Evolutionary conservation across 2,329 filamentous ascomycete genomes (phyloP).

Genomic region (Amesomyces nigricolor): DNA sequence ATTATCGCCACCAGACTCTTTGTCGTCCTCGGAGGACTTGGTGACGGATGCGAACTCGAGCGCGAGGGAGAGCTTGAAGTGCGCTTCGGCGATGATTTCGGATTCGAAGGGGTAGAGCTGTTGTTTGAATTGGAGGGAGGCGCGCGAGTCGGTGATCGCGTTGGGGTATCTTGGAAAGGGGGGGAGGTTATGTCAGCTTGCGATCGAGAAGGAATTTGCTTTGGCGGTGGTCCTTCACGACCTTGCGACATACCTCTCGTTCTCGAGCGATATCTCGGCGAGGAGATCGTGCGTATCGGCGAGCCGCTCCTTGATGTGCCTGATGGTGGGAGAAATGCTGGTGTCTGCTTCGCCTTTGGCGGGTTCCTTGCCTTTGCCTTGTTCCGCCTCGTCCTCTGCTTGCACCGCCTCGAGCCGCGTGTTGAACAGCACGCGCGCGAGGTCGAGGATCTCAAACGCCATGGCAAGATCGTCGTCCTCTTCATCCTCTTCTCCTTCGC

Average conservation of each 20-base stretch:
- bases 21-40: conserved; percentile 48
- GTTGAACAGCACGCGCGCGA: conserved; percentile 62
- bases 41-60: conserved; percentile 88
- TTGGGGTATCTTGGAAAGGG: conserved; percentile 59
- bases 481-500: conserved; percentile 43
- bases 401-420: conserved; percentile 44
- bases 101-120: conserved; percentile 74
- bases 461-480: conserved; percentile 70
- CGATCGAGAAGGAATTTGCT: conserved; percentile 7
- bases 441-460: conserved; percentile 79
- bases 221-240: conserved; percentile 11
- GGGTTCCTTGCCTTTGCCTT: conserved; percentile 41
- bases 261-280: conserved; percentile 94
- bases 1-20: conserved; percentile 35
- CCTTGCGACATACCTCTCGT: conserved; percentile 59
- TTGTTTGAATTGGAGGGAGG: conserved; percentile 71
- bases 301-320: conserved; percentile 74
- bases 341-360: conserved; percentile 25
- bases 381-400: conserved; percentile 32
- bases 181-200: conserved; percentile 17
- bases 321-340: conserved; percentile 34
- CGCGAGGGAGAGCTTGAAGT: conserved; percentile 93
- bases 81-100: conserved; percentile 83
- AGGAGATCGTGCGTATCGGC: conserved; percentile 92
- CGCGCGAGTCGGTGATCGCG: conserved; percentile 77